phyloP scores from a whole-genome alignment of 306 rosid species.

The Dalbergia cultrata region DNA sequence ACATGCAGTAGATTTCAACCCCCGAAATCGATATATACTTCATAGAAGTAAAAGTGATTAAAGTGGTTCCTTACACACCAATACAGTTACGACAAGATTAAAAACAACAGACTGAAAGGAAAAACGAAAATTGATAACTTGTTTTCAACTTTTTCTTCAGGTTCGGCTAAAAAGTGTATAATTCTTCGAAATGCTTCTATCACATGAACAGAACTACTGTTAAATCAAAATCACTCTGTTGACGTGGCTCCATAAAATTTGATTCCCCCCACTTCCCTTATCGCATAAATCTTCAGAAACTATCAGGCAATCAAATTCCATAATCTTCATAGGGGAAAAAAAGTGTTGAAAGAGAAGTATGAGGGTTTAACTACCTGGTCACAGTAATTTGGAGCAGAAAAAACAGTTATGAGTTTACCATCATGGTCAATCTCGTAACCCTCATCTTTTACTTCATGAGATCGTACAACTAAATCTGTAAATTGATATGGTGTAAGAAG shows the following conservation, averaged over 20 bases:
- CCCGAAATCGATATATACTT: not conserved
- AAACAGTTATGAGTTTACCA: conserved; percentile 96
- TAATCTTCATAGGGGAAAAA: not conserved
- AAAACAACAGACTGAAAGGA: not conserved
- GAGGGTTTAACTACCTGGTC: conserved; percentile 77
- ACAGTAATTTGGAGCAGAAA: conserved; percentile 99
- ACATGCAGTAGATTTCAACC: not conserved
- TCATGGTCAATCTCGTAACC: conserved; percentile 98
- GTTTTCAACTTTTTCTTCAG: too few relatives aligned
- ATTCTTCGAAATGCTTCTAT: not conserved
- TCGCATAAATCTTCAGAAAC: not conserved
- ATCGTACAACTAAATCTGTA: conserved; percentile 92
- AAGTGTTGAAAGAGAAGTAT: not conserved
- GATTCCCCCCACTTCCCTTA: too few relatives aligned
- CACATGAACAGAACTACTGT: not conserved
- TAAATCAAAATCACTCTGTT: not conserved
- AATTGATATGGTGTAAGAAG: conserved; percentile 37
- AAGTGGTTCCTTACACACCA: too few relatives aligned
- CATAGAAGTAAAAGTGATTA: too few relatives aligned
- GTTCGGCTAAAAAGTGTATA: too few relatives aligned
- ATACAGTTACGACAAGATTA: not conserved
- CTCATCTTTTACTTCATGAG: conserved; percentile 99
- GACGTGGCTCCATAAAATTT: too few relatives aligned
- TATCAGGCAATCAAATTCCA: conserved; percentile 20
- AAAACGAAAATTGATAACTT: too few relatives aligned